Conservation (phyloP, 78 protist genomes). For the Paulinella micropora region DNA sequence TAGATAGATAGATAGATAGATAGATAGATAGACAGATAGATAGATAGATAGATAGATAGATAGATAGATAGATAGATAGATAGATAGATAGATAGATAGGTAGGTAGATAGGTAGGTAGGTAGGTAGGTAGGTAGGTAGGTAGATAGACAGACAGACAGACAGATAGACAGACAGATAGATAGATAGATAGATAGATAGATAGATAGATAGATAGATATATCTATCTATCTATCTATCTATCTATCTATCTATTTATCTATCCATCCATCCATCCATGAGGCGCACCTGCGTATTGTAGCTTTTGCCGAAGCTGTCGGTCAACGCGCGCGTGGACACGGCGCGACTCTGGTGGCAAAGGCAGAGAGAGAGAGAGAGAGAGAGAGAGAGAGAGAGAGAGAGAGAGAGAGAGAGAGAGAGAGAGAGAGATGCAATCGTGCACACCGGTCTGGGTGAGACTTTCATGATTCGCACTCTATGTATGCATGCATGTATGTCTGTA, state of each 20-base stretch:
- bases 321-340: background rate
- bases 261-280: background rate
- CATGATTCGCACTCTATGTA: too few species aligned
- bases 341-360: too few species aligned
- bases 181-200: background rate
- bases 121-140: background rate
- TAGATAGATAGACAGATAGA: background rate
- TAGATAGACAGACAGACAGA: background rate
- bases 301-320: slow-evolving; percentile 5
- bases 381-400: too few species aligned
- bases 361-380: too few species aligned
- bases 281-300: background rate
- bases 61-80: background rate
- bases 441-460: too few species aligned
- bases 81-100: background rate
- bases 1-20: background rate
- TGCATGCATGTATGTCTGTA: too few species aligned
- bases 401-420: too few species aligned
- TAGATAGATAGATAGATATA: background rate
- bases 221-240: too few species aligned
- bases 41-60: background rate
- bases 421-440: too few species aligned
- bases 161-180: background rate
- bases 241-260: too few species aligned
- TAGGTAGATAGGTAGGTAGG: background rate